phyloP scores from a whole-genome alignment of 768 basidiomycete species.

The Infundibulicybe gibba region DNA sequence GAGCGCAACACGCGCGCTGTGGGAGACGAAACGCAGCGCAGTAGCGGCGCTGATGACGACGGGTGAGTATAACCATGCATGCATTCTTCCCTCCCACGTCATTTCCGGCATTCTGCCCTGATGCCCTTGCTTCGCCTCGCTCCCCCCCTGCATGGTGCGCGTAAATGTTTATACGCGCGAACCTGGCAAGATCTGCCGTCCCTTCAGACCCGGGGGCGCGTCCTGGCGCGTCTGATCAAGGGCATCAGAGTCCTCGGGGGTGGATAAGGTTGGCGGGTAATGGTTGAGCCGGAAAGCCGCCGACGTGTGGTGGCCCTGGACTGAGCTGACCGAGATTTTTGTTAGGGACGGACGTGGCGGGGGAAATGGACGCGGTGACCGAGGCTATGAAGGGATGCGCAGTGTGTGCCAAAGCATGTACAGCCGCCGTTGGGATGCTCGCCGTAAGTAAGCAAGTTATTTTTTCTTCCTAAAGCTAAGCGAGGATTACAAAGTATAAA shows the following conservation, averaged over 20 bases:
- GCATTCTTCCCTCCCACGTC: neutral
- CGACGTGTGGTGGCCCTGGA: too few species aligned
- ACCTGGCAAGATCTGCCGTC: too few species aligned
- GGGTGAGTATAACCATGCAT: constrained; percentile 27
- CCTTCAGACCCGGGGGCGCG: too few species aligned
- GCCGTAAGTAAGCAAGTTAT: constrained; percentile 35
- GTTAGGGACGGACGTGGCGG: constrained; percentile 62
- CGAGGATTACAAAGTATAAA: constrained; percentile 49
- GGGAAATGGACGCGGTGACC: constrained; percentile 57
- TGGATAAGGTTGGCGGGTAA: too few species aligned
- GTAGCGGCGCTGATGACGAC: constrained; percentile 48
- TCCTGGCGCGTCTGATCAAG: too few species aligned
- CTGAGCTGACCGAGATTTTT: neutral
- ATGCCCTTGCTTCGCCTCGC: too few species aligned
- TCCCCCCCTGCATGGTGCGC: too few species aligned
- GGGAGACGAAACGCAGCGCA: constrained; percentile 48
- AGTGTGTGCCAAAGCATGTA: constrained; percentile 56
- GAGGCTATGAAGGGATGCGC: constrained; percentile 46
- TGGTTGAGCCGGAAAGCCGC: too few species aligned
- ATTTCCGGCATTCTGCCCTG: too few species aligned
- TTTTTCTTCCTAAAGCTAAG: constrained; percentile 1
- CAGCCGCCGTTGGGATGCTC: constrained; percentile 67
- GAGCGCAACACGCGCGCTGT: constrained; percentile 36
- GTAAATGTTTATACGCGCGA: too few species aligned
- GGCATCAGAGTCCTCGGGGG: too few species aligned